These are phyloP conservation scores for Mycena maculata DNA, from an alignment of 768 basidiomycete genomes.

Conservation along the genomic window DNA sequence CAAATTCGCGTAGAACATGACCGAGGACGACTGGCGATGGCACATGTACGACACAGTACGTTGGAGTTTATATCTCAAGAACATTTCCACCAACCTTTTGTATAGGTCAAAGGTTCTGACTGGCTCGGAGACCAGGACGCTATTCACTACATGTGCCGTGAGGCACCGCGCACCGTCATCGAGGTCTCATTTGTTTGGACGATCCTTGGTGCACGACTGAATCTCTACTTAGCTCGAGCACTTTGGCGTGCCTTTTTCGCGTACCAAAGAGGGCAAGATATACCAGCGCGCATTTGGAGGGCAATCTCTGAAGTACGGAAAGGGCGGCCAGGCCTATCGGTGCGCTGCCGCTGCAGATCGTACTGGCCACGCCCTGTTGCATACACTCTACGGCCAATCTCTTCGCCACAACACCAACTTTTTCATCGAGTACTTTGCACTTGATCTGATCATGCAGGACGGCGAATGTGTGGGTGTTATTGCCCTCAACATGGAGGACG, in stretches of 20 bases:
- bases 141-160: constrained; percentile 99
- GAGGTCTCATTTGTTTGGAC: constrained; percentile 66
- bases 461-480: constrained; percentile 99
- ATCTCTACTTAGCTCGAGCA: constrained; percentile 83
- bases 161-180: constrained; percentile 93
- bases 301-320: constrained; percentile 95
- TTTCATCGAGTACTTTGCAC: constrained; percentile 99
- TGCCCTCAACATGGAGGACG: constrained; percentile 99
- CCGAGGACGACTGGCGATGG: constrained; percentile 99
- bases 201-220: neutral
- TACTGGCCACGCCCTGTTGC: constrained; percentile 97
- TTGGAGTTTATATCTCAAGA: constrained; percentile 19
- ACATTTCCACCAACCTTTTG: constrained; percentile 34
- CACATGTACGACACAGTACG: constrained; percentile 97
- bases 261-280: constrained; percentile 98
- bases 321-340: constrained; percentile 99
- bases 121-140: constrained; percentile 99
- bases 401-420: constrained; percentile 99
- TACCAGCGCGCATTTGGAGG: constrained; percentile 99
- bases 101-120: constrained; percentile 97
- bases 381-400: constrained; percentile 99
- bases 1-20: constrained; percentile 81
- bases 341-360: constrained; percentile 99
- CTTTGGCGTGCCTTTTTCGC: constrained; percentile 98
- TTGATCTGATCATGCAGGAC: constrained; percentile 98